Evolutionary conservation across 2,329 filamentous ascomycete genomes (phyloP), one percentile per base, ranked within the genome.

Genomic region (Xylaria sp.): DNA sequence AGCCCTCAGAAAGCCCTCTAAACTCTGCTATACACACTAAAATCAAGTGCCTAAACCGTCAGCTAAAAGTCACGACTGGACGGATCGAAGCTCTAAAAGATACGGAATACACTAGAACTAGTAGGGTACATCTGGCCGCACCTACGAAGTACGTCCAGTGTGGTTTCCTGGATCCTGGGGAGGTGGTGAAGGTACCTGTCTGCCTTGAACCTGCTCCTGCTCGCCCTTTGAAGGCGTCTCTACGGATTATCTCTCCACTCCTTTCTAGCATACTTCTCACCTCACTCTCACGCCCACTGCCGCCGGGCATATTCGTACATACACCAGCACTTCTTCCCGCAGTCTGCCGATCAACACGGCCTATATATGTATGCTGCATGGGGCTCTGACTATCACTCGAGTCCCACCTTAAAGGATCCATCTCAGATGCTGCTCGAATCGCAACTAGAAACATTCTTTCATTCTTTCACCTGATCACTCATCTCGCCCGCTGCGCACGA

Each of bases 381-480:
- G 49, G 23, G 49, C 49, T 35, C 13, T 18, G 39, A 50, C n/a
- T 49, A 18, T 34, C 46, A 49, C 34, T 30, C 11, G 42, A 37
- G 16, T 18, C 52, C 35, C 39, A 5, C 46, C 50, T 49, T 48
- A 47, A 55, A 44, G 4, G 35, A 39, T 44, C 39, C 30, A 11
- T 47, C 50, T 57, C 49, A 51, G 49, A 51, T 51, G 35, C 54
- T 30, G 54, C 54, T 23, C 35, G 47, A 48, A 9, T 52, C 35
- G 57, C 51, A 48, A 55, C 54, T 34, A 55, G 35, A 16, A 16
- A 51, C 52, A 48, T 53, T 60, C 18, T 18, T 13, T 52, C 35
- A 34, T 23, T 30, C 23, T 30, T 30, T 30, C 47, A 57, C 42
- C 44, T 53, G 18, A 53, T 57, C 60, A 55, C 39, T 51, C 60